phyloP scores from a whole-genome alignment of 2,329 filamentous ascomycete genomes.

The Graphilbum sp. region DNA sequence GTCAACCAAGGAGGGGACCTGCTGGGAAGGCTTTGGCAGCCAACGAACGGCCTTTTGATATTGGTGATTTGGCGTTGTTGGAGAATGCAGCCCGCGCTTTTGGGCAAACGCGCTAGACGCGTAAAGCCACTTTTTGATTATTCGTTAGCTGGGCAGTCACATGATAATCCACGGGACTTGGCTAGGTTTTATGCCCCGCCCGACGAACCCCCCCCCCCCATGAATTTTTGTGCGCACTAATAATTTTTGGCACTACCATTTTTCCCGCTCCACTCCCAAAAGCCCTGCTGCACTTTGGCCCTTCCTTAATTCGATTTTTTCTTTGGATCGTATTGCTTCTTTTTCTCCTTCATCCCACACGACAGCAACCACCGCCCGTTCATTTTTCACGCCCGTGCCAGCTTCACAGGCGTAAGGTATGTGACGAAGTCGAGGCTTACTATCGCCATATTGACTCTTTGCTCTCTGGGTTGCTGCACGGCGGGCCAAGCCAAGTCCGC shows the following conservation, averaged over 20 bases:
- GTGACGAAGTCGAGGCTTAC: background rate
- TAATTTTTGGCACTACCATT: conserved; percentile 7
- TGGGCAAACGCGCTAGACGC: no score
- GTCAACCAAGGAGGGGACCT: no score
- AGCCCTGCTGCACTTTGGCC: conserved; percentile 1
- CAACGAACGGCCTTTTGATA: no score
- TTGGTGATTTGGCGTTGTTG: no score
- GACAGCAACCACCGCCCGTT: conserved; percentile 6
- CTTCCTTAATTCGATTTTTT: background rate
- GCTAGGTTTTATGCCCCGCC: conserved; percentile 7
- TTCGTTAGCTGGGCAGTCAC: no score
- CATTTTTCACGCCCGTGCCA: conserved; percentile 5
- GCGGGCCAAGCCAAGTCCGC: no score
- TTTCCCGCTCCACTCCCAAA: conserved; percentile 3
- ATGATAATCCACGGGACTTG: background rate
- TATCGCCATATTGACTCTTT: background rate
- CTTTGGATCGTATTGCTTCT: conserved; percentile 3
- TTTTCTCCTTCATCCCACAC: conserved; percentile 4
- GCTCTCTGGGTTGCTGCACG: background rate
- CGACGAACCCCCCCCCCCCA: background rate
- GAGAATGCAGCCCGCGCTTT: no score
- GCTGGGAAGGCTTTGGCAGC: no score
- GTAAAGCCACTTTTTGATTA: no score
- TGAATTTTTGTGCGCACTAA: conserved; percentile 9
- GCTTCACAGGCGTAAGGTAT: conserved; percentile 8